phyloP scores from a whole-genome alignment of 2,329 filamentous ascomycete genomes.

The Daldinia sp. region DNA sequence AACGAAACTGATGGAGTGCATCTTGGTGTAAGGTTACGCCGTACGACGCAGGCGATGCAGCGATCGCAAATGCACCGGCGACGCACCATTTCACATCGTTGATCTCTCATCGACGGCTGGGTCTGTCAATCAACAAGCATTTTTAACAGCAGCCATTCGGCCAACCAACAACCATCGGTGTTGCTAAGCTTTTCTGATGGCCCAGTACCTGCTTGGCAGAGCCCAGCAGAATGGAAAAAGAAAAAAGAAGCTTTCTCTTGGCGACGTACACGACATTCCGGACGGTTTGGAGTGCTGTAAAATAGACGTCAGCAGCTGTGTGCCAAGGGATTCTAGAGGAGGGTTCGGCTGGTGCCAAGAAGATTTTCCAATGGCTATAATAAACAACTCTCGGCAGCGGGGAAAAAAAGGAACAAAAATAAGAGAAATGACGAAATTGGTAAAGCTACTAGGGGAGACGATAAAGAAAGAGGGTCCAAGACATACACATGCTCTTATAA shows the following conservation, averaged over 20 bases:
- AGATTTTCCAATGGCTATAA: slow-evolving; percentile 27
- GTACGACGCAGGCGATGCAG: slow-evolving; percentile 36
- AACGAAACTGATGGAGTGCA: slow-evolving; percentile 11
- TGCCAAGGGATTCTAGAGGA: slow-evolving; percentile 51
- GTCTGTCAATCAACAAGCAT: slow-evolving; percentile 32
- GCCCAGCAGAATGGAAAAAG: slow-evolving; percentile 32
- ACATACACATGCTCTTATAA: slow-evolving; percentile 52
- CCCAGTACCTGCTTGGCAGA: slow-evolving; percentile 39
- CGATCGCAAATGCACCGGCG: slow-evolving; percentile 35
- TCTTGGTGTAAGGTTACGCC: slow-evolving; percentile 35
- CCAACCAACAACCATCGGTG: slow-evolving; percentile 35
- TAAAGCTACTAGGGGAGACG: slow-evolving; percentile 10
- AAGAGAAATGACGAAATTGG: slow-evolving; percentile 25
- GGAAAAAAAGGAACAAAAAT: slow-evolving; percentile 31
- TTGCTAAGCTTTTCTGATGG: slow-evolving; percentile 38
- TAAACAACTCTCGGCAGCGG: slow-evolving; percentile 40
- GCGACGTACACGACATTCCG: slow-evolving; percentile 54
- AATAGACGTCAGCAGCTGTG: slow-evolving; percentile 49
- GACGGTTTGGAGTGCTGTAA: slow-evolving; percentile 53
- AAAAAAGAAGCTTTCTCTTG: slow-evolving; percentile 49
- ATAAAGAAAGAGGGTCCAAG: slow-evolving; percentile 29
- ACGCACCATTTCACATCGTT: slow-evolving; percentile 26
- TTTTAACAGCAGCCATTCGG: slow-evolving; percentile 9
- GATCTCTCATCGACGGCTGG: slow-evolving; percentile 18
- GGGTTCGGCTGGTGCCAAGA: slow-evolving; percentile 52